Conservation (phyloP, 2,329 filamentous ascomycete species). For the Exophiala phaeomuriformis region DNA sequence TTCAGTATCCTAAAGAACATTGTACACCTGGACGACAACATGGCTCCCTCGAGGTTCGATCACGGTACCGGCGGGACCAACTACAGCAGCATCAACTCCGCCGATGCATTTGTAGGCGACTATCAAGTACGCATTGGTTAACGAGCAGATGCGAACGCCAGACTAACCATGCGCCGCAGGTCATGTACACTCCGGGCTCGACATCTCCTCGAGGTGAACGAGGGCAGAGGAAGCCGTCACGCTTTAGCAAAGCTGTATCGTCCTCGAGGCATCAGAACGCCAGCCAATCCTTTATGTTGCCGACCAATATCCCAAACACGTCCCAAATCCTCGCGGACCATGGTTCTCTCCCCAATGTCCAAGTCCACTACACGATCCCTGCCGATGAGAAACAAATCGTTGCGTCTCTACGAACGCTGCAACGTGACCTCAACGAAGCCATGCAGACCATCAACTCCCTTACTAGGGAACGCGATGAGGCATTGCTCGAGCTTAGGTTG, state of each 20-base stretch:
- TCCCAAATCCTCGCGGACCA: conserved; percentile 26
- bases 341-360: conserved; percentile 23
- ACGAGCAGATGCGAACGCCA: neutral
- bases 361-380: conserved; percentile 25
- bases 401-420: conserved; percentile 25
- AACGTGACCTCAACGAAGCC: conserved; percentile 26
- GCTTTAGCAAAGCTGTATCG: conserved; percentile 22
- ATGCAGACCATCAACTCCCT: conserved; percentile 25
- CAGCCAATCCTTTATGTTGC: conserved; percentile 25
- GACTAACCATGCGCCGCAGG: conserved; percentile 6
- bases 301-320: conserved; percentile 27
- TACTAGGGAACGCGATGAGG: conserved; percentile 26
- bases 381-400: conserved; percentile 29
- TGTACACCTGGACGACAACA: conserved; percentile 3
- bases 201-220: conserved; percentile 23
- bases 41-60: conserved; percentile 24
- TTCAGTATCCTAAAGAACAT: conserved; percentile 7
- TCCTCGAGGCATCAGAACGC: conserved; percentile 18
- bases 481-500: conserved; percentile 23
- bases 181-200: conserved; percentile 28
- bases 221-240: conserved; percentile 21
- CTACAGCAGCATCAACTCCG: conserved; percentile 28
- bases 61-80: conserved; percentile 24
- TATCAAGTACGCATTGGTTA: conserved; percentile 22
- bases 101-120: conserved; percentile 26